phyloP scores from a whole-genome alignment of 1,139 yeast species.

The Barnettozyma hawaiiensis region DNA sequence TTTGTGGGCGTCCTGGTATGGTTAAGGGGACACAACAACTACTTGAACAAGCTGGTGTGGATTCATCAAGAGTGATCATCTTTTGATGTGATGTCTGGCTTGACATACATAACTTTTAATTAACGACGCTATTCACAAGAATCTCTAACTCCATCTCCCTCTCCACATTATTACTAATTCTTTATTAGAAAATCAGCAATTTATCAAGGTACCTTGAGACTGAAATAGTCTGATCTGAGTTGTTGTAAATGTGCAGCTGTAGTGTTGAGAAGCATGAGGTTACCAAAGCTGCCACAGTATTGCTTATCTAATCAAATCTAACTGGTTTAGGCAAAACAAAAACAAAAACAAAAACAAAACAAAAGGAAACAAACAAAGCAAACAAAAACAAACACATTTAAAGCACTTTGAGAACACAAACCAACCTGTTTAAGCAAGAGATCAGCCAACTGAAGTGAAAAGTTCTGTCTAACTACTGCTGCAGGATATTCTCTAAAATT shows the following conservation, averaged over 20 bases:
- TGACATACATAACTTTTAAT: too few species aligned
- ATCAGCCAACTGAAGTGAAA: background rate
- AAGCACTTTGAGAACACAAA: background rate
- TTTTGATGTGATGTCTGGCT: slow-evolving; percentile 13
- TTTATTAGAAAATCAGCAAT: too few species aligned
- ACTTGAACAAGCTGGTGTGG: slow-evolving; percentile 17
- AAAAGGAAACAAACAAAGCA: background rate
- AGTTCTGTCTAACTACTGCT: background rate
- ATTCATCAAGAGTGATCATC: slow-evolving; percentile 18
- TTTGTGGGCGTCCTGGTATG: slow-evolving; percentile 51
- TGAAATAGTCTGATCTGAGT: too few species aligned
- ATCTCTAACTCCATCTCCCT: too few species aligned
- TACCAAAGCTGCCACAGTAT: too few species aligned
- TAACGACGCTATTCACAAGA: too few species aligned
- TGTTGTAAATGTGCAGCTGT: too few species aligned
- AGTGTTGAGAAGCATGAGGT: too few species aligned
- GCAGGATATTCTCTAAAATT: background rate
- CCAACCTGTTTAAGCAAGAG: background rate
- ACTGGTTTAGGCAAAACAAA: too few species aligned
- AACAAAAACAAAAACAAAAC: background rate
- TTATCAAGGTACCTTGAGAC: too few species aligned
- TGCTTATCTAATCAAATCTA: too few species aligned
- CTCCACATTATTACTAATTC: too few species aligned
- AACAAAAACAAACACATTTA: background rate
- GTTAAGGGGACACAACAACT: slow-evolving; percentile 40